A percentile compares a stretch with the other conserved stretches of the same genome.
Conservation (phyloP, 805 yeast genomes). For the Schwanniomyces yamadae region DNA sequence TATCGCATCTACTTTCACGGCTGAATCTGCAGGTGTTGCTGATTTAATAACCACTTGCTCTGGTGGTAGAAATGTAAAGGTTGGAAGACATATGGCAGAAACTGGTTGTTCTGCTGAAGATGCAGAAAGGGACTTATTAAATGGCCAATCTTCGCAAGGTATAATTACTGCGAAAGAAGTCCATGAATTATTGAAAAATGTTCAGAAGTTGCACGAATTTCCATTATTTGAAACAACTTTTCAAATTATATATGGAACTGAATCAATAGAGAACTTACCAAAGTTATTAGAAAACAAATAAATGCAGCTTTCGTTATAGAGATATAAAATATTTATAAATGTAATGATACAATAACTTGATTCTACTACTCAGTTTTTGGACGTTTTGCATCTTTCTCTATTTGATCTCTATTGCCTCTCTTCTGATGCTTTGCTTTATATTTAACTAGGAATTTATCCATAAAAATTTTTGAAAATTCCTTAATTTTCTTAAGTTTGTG, state of each 20-base stretch:
- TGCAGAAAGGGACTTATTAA: slow-evolving; percentile 80
- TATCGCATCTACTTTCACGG: slow-evolving; percentile 75
- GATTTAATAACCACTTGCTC: slow-evolving; percentile 96
- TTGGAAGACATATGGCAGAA: slow-evolving; percentile 82
- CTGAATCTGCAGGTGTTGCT: slow-evolving; percentile 97
- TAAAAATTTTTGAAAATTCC: slow-evolving; percentile 57
- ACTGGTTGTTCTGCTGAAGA: slow-evolving; percentile 74
- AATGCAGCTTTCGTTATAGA: background rate
- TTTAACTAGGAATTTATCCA: slow-evolving; percentile 62
- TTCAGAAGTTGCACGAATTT: slow-evolving; percentile 60
- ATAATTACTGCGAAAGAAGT: slow-evolving; percentile 88
- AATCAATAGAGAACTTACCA: slow-evolving; percentile 75
- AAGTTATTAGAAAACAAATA: slow-evolving; percentile 49
- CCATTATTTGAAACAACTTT: slow-evolving; percentile 82
- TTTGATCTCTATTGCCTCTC: slow-evolving; percentile 6
- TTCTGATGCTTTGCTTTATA: slow-evolving; percentile 39
- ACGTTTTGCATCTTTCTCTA: background rate
- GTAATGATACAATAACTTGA: background rate
- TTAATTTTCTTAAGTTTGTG: slow-evolving; percentile 71
- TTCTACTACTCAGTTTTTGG: background rate
- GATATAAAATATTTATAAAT: background rate
- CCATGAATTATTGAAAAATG: slow-evolving; percentile 68
- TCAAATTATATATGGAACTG: slow-evolving; percentile 74
- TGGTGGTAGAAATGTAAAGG: slow-evolving; percentile 95
- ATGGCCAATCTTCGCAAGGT: slow-evolving; percentile 98